Base-by-base conservation (phyloP, 2,329 filamentous ascomycete species). In the Ophiocordyceps polyrhachis-furcata region DNA sequence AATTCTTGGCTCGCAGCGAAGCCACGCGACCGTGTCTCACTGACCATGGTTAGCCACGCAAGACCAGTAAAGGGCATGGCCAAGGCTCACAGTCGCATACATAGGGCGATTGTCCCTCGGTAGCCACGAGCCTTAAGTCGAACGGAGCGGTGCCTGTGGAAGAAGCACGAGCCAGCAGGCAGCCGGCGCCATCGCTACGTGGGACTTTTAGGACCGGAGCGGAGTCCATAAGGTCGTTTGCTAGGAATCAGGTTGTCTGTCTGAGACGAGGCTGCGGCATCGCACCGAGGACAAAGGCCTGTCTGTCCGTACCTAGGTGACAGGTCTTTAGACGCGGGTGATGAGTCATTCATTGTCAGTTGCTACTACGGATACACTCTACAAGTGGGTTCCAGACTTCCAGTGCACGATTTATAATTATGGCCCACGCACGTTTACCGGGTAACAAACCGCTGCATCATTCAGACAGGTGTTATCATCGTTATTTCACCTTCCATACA, bases 121-220 rank as follows among this genome's bases (percentile, higher is more conserved):
- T 85, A 31, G 73, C 81, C 31, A 80, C 67, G 28, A 87, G 59
- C 55, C 76, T 77, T 42, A 83, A 59, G 58, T 85, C 79, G 28
- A 86, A 62, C 1, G 70, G 67, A 46, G 66, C 67, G 32, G 65
- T 61, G 35, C 64, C 65, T 45, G 59, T 68, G 20, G 70, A 62
- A 2, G 66, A 65, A 46, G 78, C 70, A 52, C 82, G 70, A 17
- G 83, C 55, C 20, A 87, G 66, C 28, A 84, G 68, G 50, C 71
- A 76, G 15, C 65, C 60, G 42, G 66, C 62, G 46, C 64, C 61
- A 46, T 72, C 71, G 40, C 70, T 70, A 51, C 77, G 69, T 47
- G 70, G 64, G 50, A 85, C 64, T 49, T 74, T 72, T 45, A 83
- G 61, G 47, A 84, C 65, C 44, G 51, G 52, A 32, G 42, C 43